Conservation (phyloP, 2,329 filamentous ascomycete genomes). For the Scortechinia acanthostroma region DNA sequence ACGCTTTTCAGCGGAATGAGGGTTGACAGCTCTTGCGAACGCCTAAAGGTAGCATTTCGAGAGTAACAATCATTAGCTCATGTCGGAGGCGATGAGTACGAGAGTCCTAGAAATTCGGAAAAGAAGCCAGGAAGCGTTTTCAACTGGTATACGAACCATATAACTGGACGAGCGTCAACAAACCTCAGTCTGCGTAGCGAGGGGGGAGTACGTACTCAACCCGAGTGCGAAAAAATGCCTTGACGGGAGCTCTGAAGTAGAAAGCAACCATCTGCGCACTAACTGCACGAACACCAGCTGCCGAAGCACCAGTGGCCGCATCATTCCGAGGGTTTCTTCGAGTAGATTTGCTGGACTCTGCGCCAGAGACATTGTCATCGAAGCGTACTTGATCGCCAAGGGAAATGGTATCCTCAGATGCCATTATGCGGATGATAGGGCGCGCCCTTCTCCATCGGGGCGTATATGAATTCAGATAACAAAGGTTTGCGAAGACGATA, state of each 20-base stretch:
- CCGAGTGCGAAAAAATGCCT: slow-evolving; percentile 60
- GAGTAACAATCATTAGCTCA: no score
- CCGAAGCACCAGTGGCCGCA: slow-evolving; percentile 55
- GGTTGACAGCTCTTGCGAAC: slow-evolving; percentile 57
- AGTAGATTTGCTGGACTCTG: no score
- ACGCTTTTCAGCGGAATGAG: slow-evolving; percentile 32
- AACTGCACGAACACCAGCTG: slow-evolving; percentile 55
- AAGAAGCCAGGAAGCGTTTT: background rate
- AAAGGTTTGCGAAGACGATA: no score
- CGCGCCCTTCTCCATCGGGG: no score
- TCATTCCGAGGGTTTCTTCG: slow-evolving; percentile 41
- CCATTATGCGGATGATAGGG: no score
- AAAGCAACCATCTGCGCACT: slow-evolving; percentile 57
- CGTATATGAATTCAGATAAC: no score
- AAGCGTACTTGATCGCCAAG: background rate
- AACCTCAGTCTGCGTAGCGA: slow-evolving; percentile 1
- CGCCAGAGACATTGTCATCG: background rate
- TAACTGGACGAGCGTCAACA: slow-evolving; percentile 27
- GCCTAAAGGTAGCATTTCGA: no score
- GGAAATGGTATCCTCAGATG: no score
- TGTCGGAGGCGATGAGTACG: no score
- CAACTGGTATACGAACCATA: slow-evolving; percentile 28
- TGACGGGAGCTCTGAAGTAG: slow-evolving; percentile 61
- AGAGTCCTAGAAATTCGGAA: slow-evolving; percentile 6
- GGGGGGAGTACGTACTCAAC: slow-evolving; percentile 47